Conservation (phyloP, 768 basidiomycete genomes). For the Psilocybe subaeruginosa region DNA sequence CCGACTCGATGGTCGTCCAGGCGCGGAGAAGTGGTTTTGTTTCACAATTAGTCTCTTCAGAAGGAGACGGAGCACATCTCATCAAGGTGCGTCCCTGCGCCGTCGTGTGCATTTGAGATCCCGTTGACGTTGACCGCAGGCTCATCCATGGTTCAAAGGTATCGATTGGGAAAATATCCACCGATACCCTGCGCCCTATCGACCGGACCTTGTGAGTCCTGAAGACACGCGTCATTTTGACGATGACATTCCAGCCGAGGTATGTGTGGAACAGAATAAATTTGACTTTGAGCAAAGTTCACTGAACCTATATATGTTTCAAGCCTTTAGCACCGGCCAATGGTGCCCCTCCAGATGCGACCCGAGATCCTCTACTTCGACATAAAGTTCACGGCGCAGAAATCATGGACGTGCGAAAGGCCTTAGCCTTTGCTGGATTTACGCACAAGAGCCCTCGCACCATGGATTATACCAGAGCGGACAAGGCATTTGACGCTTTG, state of each 20-base stretch:
- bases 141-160: slow-evolving; percentile 89
- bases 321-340: slow-evolving; percentile 90
- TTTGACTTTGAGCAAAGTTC: background rate
- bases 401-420: slow-evolving; percentile 89
- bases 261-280: slow-evolving; percentile 35
- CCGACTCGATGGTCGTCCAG: slow-evolving; percentile 77
- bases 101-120: slow-evolving; percentile 6
- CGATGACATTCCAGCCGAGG: slow-evolving; percentile 91
- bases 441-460: slow-evolving; percentile 87
- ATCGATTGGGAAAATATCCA: slow-evolving; percentile 92
- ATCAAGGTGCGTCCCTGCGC: slow-evolving; percentile 67
- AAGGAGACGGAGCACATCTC: slow-evolving; percentile 83
- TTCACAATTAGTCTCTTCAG: slow-evolving; percentile 45
- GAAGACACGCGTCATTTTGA: slow-evolving; percentile 97
- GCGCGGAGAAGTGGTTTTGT: slow-evolving; percentile 78
- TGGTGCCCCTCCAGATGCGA: slow-evolving; percentile 81
- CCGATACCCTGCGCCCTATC: slow-evolving; percentile 83
- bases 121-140: slow-evolving; percentile 40
- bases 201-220: slow-evolving; percentile 77
- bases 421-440: slow-evolving; percentile 88
- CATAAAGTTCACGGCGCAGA: slow-evolving; percentile 85
- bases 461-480: slow-evolving; percentile 75
- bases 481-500: slow-evolving; percentile 67
- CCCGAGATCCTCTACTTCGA: slow-evolving; percentile 86
- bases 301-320: slow-evolving; percentile 33